Base-by-base conservation (phyloP, 345 rosid genomes). In the Noccaea bulbosa region DNA sequence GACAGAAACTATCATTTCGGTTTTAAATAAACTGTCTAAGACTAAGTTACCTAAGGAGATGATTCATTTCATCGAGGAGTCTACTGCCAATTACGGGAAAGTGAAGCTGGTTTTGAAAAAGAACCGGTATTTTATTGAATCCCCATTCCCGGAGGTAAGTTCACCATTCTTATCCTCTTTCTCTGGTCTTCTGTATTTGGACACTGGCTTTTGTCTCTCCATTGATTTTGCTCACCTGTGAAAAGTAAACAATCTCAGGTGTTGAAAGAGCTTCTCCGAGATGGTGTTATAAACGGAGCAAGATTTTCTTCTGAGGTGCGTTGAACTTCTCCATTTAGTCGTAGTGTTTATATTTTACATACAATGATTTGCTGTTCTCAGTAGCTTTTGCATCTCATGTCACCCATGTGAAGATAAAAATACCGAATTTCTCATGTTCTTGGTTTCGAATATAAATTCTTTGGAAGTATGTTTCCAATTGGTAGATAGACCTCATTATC, bases 31-130 rank as follows among this genome's bases (percentile, higher is more conserved):
- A 70, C 72, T 94, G 76, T 94, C 98, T 15, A 94, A 94, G 84
- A 89, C 98, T 15, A 88, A 88, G 86, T 81, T 94, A 20, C 99
- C 99, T 0, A 80, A 88, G 54, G 99, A 94, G 66, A 89, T 94
- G 88, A 82, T 89, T 71, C 91, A 91, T 58, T 94, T 91, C 56
- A 83, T 94, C 37, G 62, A 85, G 81, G 97, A 69, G 66, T 94
- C 98, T 56, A 94, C 99, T 17, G 91, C 96, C 9, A 94, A 94
- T 77, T 94, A 94, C 48, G 99, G 99, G 7, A 94, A 91, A 88
- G 99, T 91, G 63, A 94, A 94, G 83, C 93, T 94, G 4, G 98
- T 94, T 35, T 87, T 94, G 67, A 94, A 91, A 84, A 91, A 89
- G 85, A 94, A 94, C 62, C 79, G 88, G 3, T 94, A 91, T 78